Evolutionary conservation across 2,329 filamentous ascomycete species (phyloP).

Genomic region (Neonectria hederae): DNA sequence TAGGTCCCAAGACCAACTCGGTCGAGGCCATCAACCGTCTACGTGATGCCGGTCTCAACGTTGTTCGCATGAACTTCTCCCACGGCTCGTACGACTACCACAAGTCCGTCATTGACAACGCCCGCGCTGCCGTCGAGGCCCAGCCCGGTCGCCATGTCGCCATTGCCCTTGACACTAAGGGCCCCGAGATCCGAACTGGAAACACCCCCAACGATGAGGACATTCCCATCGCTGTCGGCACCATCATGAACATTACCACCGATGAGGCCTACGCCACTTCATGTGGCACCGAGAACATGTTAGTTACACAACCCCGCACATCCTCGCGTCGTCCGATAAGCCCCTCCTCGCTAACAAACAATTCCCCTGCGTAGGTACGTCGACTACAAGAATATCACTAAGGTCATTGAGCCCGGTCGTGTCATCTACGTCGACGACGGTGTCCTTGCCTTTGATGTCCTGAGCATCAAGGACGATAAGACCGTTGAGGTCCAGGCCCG

Average conservation of each 20-base stretch:
- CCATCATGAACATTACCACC: slow-evolving; percentile 94
- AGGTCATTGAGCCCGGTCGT: slow-evolving; percentile 90
- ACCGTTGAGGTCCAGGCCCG: slow-evolving; percentile 86
- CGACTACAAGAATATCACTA: slow-evolving; percentile 99
- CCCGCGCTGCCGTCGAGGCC: slow-evolving; percentile 82
- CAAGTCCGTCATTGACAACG: slow-evolving; percentile 97
- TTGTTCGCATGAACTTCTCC: slow-evolving; percentile 99
- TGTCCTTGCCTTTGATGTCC: slow-evolving; percentile 94
- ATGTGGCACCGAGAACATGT: slow-evolving; percentile 95
- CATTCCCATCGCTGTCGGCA: slow-evolving; percentile 84
- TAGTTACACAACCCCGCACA: slow-evolving; percentile 49
- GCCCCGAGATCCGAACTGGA: slow-evolving; percentile 69
- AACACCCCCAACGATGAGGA: slow-evolving; percentile 87
- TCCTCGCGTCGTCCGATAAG: not conserved
- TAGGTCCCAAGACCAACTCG: slow-evolving; percentile 99
- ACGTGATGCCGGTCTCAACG: slow-evolving; percentile 90
- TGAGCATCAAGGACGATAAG: slow-evolving; percentile 87
- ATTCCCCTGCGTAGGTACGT: slow-evolving; percentile 73
- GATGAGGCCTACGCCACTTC: slow-evolving; percentile 89
- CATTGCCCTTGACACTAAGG: slow-evolving; percentile 86
- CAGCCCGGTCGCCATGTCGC: slow-evolving; percentile 87
- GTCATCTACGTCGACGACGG: slow-evolving; percentile 99
- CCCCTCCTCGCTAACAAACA: slow-evolving; percentile 13
- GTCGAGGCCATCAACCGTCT: slow-evolving; percentile 96
- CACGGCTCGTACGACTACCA: slow-evolving; percentile 87